Base-by-base conservation (phyloP, 257 asterid genomes). In the Cordia subcordata region DNA sequence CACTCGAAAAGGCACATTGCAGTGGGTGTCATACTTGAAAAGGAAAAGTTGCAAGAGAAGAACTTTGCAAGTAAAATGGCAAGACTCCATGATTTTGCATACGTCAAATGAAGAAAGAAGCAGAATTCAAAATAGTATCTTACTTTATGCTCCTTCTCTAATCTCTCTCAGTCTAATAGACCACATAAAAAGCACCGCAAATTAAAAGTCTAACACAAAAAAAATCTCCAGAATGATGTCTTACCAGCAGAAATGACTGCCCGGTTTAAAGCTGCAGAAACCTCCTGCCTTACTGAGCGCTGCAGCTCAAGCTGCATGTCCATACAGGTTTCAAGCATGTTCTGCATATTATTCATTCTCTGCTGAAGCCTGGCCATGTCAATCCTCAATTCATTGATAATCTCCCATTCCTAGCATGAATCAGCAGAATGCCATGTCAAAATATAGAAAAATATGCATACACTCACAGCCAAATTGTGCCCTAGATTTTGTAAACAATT, bases 271-370 rank as follows among this genome's bases (percentile, higher is more conserved):
- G 96, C 96, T 8, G 97, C 95, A 45, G 93, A 81, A 70, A 87
- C 85, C 66, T 87, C 96, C 71, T 87, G 94, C 21, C 75, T 80
- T 27, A 90, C 75, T 0, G 86, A 77, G 5, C 85, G 83, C 63
- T 85, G 98, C 76, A 87, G 68, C 69, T 90, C 95, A 22, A 83
- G 67, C 61, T 90, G 96, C 88, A 90, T 85, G 55, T 83, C 94
- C 94, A 83, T 80, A 92, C 90, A 91, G 17, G 94, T 70, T 79
- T 88, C 95, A 39, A 92, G 83, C 93, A 81, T 82, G 58, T 75
- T 82, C 70, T 92, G 95, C 95, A 92, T 81, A 53, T 71, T 68
- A 54, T 76, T 72, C 96, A 92, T 84, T 75, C 83, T 76, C 65
- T 82, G 88, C 19, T 81, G 88, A 76, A 92, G 96, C 80, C 83